Evolutionary conservation across 345 rosid genomes (phyloP).

Genomic region (Cardamine resedifolia): DNA sequence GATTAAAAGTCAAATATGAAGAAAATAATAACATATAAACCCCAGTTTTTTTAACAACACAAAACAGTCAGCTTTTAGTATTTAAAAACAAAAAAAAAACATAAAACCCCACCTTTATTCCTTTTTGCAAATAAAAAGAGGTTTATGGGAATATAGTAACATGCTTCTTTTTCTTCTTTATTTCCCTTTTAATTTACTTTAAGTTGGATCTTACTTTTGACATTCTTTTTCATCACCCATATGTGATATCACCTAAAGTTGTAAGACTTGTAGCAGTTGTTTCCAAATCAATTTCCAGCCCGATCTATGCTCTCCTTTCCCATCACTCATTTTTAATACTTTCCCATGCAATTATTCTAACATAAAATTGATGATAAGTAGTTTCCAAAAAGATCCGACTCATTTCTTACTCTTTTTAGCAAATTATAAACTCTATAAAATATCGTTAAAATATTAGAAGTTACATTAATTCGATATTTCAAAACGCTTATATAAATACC

Average conservation of each 20-base stretch:
- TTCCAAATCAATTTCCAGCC: slow-evolving; percentile 12
- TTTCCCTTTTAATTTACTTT: neutral
- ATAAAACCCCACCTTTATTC: neutral
- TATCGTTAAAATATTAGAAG: too few species aligned
- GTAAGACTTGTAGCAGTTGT: slow-evolving; percentile 18
- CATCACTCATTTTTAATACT: slow-evolving; percentile 1
- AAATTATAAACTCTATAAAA: too few species aligned
- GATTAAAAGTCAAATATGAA: neutral
- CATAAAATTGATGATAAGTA: neutral
- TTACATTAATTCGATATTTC: too few species aligned
- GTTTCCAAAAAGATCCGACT: neutral
- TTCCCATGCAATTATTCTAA: slow-evolving; percentile 12
- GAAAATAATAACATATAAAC: neutral
- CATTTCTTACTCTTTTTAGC: too few species aligned
- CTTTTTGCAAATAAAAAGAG: neutral
- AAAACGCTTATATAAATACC: neutral
- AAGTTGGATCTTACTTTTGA: slow-evolving; percentile 19
- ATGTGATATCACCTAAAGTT: slow-evolving; percentile 26
- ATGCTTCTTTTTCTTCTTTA: slow-evolving; percentile 19
- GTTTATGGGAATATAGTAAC: slow-evolving; percentile 30
- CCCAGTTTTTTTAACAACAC: neutral
- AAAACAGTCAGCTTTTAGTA: neutral
- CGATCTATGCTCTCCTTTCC: neutral
- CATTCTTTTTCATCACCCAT: slow-evolving; percentile 9
- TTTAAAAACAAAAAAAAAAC: neutral